Evolutionary conservation across 2,329 filamentous ascomycete species (phyloP), one percentile per base, ranked within the genome.

Genomic region (Tolypocladium ophioglossoides): DNA sequence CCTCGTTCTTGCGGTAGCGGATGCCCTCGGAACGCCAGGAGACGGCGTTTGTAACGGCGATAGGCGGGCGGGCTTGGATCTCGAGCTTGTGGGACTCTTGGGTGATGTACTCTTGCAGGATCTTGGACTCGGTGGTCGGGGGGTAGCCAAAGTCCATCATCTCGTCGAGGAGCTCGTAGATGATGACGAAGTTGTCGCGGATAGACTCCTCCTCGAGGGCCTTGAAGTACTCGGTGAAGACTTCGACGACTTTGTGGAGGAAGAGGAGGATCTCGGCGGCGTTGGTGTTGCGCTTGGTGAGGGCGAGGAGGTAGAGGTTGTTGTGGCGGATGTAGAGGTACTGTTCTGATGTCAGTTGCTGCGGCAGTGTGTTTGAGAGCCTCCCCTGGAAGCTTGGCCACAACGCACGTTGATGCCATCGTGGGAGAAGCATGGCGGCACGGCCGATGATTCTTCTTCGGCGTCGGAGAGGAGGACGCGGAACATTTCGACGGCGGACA

Each of bases 101-200:
- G 41, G 94, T 99, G 70, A 99, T 99, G 76, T 96, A 96, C 77
- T 99, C 94, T 72, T 99, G 94, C 57, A 99, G 77, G 70, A 99
- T 99, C 81, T 99, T 99, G 70, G 84, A 89, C 72, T 99, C 94
- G 61, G 94, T 99, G 11, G 94, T 99, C 72, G 99, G 94, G 7
- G 94, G 94, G 71, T 99, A 96, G 59, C 94, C 94, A 78, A 99
- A 99, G 74, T 99, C 94, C 94, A 99, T 99, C 94, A 99, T 99
- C 77, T 99, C 94, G 68, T 99, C 94, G 59, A 99, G 82, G 57
- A 99, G 75, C 74, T 99, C 94, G 78, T 99, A 99, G 67, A 99
- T 99, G 68, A 99, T 85, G 71, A 99, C 94, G 69, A 99, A 99
- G 77, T 99, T 99, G 78, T 99, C 94, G 64, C 94, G 85, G 70